Percentiles rank a stretch among this genome's conserved stretches.
Evolutionary conservation across 2,329 filamentous ascomycete species (phyloP).

Genomic region (Harringtonia lauricola): DNA sequence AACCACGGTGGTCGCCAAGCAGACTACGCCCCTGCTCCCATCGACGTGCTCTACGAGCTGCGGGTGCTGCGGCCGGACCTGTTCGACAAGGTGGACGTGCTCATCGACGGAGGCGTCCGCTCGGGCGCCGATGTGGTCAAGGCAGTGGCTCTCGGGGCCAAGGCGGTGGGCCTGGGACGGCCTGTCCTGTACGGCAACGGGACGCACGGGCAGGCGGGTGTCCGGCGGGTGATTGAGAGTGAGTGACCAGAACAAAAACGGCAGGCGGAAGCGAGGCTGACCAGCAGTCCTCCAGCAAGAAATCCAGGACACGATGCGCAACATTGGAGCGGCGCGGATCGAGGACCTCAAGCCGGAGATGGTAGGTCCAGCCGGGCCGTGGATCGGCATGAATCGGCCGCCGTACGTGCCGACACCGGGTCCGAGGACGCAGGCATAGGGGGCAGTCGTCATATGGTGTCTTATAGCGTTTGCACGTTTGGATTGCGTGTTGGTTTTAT

Average conservation of each 20-base stretch:
- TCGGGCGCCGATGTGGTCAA: conserved; percentile 34
- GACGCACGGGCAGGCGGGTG: conserved; percentile 7
- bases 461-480: too few relatives aligned
- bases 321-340: conserved; percentile 5
- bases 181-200: conserved; percentile 9
- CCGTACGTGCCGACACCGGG: not conserved
- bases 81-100: conserved; percentile 37
- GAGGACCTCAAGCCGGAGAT: conserved; percentile 7
- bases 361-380: conserved; percentile 4
- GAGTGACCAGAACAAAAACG: not conserved
- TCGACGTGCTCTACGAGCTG: conserved; percentile 35
- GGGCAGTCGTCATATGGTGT: too few relatives aligned
- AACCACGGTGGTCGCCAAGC: conserved; percentile 38
- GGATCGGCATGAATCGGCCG: conserved; percentile 4
- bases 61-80: conserved; percentile 24
- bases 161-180: conserved; percentile 10
- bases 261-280: not conserved
- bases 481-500: not conserved
- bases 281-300: conserved; percentile 4
- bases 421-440: too few relatives aligned
- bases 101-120: conserved; percentile 42
- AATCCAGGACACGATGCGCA: conserved; percentile 8
- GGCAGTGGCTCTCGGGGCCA: conserved; percentile 9
- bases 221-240: conserved; percentile 6
- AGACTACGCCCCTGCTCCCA: conserved; percentile 30